phyloP scores from a whole-genome alignment of 768 basidiomycete species.

The Trametes punicea region DNA sequence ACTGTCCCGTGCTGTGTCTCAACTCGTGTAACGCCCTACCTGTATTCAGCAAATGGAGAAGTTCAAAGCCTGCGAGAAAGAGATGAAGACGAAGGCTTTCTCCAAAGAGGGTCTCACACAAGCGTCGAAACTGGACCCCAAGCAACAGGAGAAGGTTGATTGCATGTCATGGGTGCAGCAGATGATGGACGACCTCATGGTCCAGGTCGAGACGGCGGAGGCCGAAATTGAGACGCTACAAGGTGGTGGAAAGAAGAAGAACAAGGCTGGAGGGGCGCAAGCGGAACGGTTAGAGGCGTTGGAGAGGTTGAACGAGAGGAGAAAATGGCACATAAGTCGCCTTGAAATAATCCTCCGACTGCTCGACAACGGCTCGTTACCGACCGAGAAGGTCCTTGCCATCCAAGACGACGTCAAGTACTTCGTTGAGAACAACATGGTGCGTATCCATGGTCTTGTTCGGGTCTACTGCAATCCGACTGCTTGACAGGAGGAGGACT shows the following conservation, averaged over 20 bases:
- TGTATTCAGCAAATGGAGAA: conserved; percentile 97
- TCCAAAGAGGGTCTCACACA: conserved; percentile 97
- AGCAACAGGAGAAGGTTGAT: conserved; percentile 94
- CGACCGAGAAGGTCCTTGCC: conserved; percentile 72
- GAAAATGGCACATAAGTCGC: conserved; percentile 92
- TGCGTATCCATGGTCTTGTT: conserved; percentile 40
- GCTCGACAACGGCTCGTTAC: conserved; percentile 88
- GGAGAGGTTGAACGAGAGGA: conserved; percentile 85
- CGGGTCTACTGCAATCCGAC: not conserved
- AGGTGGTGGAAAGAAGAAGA: conserved; percentile 76
- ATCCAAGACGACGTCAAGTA: conserved; percentile 95
- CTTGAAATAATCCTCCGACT: conserved; percentile 91
- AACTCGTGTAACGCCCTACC: conserved; percentile 24
- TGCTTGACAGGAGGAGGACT: conserved; percentile 80
- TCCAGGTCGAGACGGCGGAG: conserved; percentile 92
- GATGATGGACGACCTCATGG: conserved; percentile 86
- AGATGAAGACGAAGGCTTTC: conserved; percentile 99
- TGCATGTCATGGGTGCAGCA: conserved; percentile 81
- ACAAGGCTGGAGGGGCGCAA: conserved; percentile 60
- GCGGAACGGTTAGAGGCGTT: conserved; percentile 79
- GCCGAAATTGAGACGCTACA: conserved; percentile 91
- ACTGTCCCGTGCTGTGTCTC: conserved; percentile 21
- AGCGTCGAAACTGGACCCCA: conserved; percentile 91
- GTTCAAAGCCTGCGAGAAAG: conserved; percentile 99
- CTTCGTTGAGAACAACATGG: conserved; percentile 94